Conservation (phyloP, 768 basidiomycete species). For the Suillus weaverae region DNA sequence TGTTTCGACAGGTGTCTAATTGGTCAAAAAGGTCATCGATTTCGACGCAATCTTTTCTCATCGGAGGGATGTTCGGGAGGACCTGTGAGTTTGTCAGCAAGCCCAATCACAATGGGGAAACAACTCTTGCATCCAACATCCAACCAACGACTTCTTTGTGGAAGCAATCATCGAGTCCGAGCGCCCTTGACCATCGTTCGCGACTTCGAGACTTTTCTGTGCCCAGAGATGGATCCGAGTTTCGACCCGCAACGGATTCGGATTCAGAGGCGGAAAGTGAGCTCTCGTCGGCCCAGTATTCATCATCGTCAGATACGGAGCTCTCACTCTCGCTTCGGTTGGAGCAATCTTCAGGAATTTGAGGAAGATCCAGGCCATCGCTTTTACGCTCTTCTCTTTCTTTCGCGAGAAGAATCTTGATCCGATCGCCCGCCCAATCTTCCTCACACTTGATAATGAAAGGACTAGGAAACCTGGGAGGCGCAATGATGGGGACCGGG, state of each 20-base stretch:
- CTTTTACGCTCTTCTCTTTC: constrained; percentile 38
- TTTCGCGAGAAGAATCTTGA: constrained; percentile 40
- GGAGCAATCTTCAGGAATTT: background rate
- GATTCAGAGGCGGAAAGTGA: constrained; percentile 9
- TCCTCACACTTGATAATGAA: constrained; percentile 31
- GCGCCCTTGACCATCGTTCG: constrained; percentile 17
- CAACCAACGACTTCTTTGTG: constrained; percentile 41
- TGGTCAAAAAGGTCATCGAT: constrained; percentile 45
- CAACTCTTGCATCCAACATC: constrained; percentile 43
- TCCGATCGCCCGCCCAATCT: constrained; percentile 44
- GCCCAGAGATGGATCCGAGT: background rate
- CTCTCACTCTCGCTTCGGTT: constrained; percentile 12
- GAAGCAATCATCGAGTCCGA: constrained; percentile 36
- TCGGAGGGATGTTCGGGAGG: background rate
- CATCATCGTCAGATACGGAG: constrained; percentile 14
- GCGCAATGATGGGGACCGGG: constrained; percentile 54
- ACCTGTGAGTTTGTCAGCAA: background rate
- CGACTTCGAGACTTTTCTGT: constrained; percentile 1
- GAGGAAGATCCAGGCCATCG: constrained; percentile 31
- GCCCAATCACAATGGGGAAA: background rate
- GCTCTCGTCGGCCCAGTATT: constrained; percentile 21
- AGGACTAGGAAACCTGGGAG: constrained; percentile 39
- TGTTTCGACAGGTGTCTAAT: constrained; percentile 52
- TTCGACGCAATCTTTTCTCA: background rate
- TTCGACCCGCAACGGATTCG: constrained; percentile 24